A percentile compares a stretch with the other conserved stretches of the same genome.
Conservation (phyloP, 169 alveolate species). For the Eimeria falciformis region DNA sequence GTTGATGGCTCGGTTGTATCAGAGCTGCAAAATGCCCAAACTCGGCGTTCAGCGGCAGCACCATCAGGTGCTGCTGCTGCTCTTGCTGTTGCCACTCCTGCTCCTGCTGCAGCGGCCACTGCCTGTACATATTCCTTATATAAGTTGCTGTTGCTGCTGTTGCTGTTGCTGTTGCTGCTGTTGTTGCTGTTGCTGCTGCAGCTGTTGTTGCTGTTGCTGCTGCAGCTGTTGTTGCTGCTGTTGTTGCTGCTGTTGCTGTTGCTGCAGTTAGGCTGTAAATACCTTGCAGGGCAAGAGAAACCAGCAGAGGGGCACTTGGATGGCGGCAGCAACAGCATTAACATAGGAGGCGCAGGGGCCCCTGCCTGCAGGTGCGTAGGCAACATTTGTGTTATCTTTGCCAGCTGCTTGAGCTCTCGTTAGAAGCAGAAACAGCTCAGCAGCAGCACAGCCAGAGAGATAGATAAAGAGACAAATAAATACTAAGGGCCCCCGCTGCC, state of each 20-base stretch:
- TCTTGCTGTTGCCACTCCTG: too few species aligned
- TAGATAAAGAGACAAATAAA: background rate
- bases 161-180: background rate
- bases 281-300: constrained; percentile 35
- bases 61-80: too few species aligned
- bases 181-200: background rate
- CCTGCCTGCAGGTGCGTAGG: background rate
- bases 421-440: background rate
- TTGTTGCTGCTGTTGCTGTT: background rate
- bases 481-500: constrained; percentile 8
- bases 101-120: too few species aligned
- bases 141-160: background rate
- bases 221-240: background rate
- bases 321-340: background rate
- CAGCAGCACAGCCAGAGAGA: constrained; percentile 22
- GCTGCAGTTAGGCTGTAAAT: background rate
- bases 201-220: background rate
- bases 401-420: background rate
- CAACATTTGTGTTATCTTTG: background rate
- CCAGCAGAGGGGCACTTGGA: constrained; percentile 33
- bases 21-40: too few species aligned
- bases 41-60: too few species aligned
- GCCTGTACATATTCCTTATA: background rate
- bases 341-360: background rate
- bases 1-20: too few species aligned